phyloP scores from a whole-genome alignment of 306 rosid species.

The Luffa aegyptiaca region DNA sequence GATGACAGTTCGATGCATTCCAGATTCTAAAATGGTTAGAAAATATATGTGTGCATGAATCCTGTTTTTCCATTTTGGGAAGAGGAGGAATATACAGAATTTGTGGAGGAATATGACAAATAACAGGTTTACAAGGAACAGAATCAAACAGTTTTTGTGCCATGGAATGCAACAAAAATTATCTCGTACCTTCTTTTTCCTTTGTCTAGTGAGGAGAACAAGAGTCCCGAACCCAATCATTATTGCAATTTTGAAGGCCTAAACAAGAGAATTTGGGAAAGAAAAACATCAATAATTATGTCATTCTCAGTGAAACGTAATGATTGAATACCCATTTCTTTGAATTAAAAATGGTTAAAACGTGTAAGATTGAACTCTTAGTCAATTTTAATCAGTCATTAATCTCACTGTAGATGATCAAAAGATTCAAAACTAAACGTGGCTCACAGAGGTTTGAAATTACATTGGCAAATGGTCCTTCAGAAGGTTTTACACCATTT shows the following conservation, averaged over 20 bases:
- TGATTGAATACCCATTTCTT: not conserved
- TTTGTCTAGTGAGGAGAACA: constrained; percentile 68
- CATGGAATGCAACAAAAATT: not conserved
- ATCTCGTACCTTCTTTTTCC: constrained; percentile 28
- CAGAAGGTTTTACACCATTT: constrained; percentile 33
- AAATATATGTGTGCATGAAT: not conserved
- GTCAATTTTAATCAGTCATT: not conserved
- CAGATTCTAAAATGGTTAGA: not conserved
- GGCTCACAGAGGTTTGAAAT: constrained; percentile 6
- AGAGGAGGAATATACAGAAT: not conserved
- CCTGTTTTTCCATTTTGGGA: not conserved
- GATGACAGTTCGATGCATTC: not conserved
- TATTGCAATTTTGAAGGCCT: constrained; percentile 66
- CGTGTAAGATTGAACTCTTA: not conserved
- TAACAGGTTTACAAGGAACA: not conserved
- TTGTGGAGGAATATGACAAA: not conserved
- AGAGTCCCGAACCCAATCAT: constrained; percentile 72
- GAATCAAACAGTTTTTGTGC: not conserved
- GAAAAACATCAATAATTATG: not conserved
- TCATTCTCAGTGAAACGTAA: not conserved
- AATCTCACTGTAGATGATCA: not conserved
- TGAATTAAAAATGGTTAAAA: not conserved
- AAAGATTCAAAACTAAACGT: not conserved
- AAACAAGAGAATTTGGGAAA: constrained; percentile 15
- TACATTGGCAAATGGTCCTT: constrained; percentile 57